Evolutionary conservation across 768 basidiomycete genomes (phyloP), one percentile per base, ranked within the genome.

Genomic region (Lactarius sanguifluus): DNA sequence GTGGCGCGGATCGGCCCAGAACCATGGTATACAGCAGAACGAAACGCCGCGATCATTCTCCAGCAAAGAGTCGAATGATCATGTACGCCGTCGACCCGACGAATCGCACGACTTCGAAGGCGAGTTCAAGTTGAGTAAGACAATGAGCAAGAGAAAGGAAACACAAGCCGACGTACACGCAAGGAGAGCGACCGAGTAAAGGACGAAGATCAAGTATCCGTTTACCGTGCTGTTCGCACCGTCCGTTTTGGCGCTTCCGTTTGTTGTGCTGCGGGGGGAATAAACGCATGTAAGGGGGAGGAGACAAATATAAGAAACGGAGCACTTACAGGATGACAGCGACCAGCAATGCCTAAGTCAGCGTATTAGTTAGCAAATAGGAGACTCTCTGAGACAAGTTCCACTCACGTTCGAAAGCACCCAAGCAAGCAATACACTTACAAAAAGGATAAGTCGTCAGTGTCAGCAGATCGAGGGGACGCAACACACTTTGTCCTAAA

Each of bases 121-220:
- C 5, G 23, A 13, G 2, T 13, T 9, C 9, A 50, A 52, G 38
- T 30, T 13, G 43, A 56, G 40, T 38, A 1, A 23, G 9, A 52
- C 38, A 43, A 83, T 4, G 25, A 0, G 32, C 38, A 30, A 30
- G 55, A 20, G 30, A 1, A 18, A 45, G 40, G 20, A 38, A 32
- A 15, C 18, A 20, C 40, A 69, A 13, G 54, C 25, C 41, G 9
- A 83, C 93, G 77, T 73, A 96, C 94, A 81, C 15, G 94, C 92
- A 47, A 97, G 84, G 16, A 91, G 87, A 7, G 90, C 91, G 55
- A 96, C 93, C 1, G 91, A 92, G 77, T 88, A 95, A 64, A 98
- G 76, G 66, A 97, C 79, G 75, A 95, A 93, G 20, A 88, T 85
- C 89, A 96, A 91, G 74, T 96, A 96, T 1, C 92, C 92, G 62